Base-by-base conservation (phyloP, 176 grass and related monocot species). In the Raddia distichophylla region DNA sequence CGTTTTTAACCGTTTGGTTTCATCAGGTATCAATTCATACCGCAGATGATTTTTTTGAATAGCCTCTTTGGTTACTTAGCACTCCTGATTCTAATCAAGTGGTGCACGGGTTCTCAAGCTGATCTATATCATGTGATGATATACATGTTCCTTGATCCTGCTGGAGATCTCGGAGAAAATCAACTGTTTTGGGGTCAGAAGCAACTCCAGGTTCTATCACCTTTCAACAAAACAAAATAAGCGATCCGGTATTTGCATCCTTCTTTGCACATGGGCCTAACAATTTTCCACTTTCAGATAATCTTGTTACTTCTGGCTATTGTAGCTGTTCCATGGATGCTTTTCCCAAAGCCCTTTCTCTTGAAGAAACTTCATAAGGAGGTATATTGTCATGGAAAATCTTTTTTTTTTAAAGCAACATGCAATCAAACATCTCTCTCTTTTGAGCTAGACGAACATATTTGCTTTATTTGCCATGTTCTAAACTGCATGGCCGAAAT, bases 71-170 rank as follows among this genome's bases (percentile, higher is more conserved):
- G 97, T 64, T 99, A 99, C 77, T 92, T 99, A 60, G 82, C 97
- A 48, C 90, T 99, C 43, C 89, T 99, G 68, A 96, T 99, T 90
- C 64, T 99, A 69, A 85, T 96, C 69, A 99, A 99, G 74, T 99
- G 97, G 97, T 95, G 93, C 87, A 89, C 87, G 34, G 97, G 97
- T 3, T 99, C 97, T 85, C 83, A 93, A 94, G 87, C 97, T 60
- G 97, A 99, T 87, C 71, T 99, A 11, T 99, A 99, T 90, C 97
- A 99, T 77, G 97, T 99, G 10, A 99, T 99, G 97, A 99, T 99
- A 90, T 99, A 99, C 84, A 99, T 99, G 97, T 99, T 99, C 77
- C 91, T 99, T 71, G 93, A 99, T 76, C 97, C 97, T 71, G 60
- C 73, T 72, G 93, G 82, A 66, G 87, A 99, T 93, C 93, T 99